Evolutionary conservation across 2,329 filamentous ascomycete genomes (phyloP).

Genomic region (Colletotrichum costaricense): DNA sequence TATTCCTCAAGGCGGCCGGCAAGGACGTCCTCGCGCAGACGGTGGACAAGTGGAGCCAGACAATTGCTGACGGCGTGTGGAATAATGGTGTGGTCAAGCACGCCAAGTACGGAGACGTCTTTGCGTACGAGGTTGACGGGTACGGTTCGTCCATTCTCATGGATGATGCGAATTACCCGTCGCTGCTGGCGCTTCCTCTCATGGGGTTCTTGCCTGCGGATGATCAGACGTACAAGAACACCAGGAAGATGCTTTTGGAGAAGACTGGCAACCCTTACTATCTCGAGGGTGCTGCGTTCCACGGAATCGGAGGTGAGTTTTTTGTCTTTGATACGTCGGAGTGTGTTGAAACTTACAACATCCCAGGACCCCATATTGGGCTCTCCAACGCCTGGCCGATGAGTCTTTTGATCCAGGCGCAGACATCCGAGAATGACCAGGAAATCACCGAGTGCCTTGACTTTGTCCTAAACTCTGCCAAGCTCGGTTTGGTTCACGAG

Average conservation of each 20-base stretch:
- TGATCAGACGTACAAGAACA: slow-evolving; percentile 86
- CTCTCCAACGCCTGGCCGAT: slow-evolving; percentile 96
- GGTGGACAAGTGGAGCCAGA: slow-evolving; percentile 68
- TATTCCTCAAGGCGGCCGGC: slow-evolving; percentile 72
- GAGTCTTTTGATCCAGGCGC: slow-evolving; percentile 90
- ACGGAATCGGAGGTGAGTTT: slow-evolving; percentile 83
- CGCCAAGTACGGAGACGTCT: slow-evolving; percentile 80
- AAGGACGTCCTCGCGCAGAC: slow-evolving; percentile 65
- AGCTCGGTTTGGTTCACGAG: slow-evolving; percentile 88
- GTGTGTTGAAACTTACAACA: not conserved
- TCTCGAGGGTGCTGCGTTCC: slow-evolving; percentile 79
- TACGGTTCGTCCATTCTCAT: slow-evolving; percentile 86
- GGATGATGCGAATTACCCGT: slow-evolving; percentile 91
- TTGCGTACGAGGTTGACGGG: slow-evolving; percentile 89
- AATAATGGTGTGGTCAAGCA: slow-evolving; percentile 85
- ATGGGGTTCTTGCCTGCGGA: slow-evolving; percentile 77
- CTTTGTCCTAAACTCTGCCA: slow-evolving; percentile 79
- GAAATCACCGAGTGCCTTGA: slow-evolving; percentile 83
- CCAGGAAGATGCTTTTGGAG: slow-evolving; percentile 79
- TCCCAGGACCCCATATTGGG: slow-evolving; percentile 75
- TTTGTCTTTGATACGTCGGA: no score
- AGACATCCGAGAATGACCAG: slow-evolving; percentile 84
- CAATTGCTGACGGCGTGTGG: slow-evolving; percentile 81
- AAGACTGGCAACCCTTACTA: slow-evolving; percentile 89
- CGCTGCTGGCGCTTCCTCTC: slow-evolving; percentile 80